Percentiles rank a stretch among this genome's conserved stretches.
Evolutionary conservation across 2,329 filamentous ascomycete species (phyloP).

Genomic region (Aspergillus fumigatus): DNA sequence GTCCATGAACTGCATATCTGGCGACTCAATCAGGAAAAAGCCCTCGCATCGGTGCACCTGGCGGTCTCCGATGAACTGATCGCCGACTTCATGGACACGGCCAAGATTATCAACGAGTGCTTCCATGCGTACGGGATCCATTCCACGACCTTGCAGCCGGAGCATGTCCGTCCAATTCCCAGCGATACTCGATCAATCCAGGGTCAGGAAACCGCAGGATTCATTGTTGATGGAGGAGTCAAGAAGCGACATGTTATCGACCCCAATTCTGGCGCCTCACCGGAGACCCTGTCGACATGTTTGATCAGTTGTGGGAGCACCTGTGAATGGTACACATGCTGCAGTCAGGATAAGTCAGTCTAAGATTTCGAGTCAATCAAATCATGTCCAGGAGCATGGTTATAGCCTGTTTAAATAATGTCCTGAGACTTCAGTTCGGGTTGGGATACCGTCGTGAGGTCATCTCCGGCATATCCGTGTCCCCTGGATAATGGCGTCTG

Average conservation of each 20-base stretch:
- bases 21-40: conserved; percentile 64
- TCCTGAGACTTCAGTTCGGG: no score
- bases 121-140: conserved; percentile 68
- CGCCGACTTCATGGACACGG: conserved; percentile 56
- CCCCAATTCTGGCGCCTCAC: not conserved
- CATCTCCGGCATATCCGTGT: no score
- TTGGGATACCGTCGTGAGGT: no score
- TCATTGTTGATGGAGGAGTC: not conserved
- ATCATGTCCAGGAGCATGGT: no score
- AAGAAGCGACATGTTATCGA: not conserved
- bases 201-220: no score
- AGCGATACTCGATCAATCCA: not conserved
- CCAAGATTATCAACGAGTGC: conserved; percentile 60
- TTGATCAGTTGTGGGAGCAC: not conserved
- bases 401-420: no score
- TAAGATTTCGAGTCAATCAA: not conserved
- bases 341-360: not conserved
- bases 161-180: conserved; percentile 26
- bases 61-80: conserved; percentile 56
- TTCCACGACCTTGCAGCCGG: conserved; percentile 65
- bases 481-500: no score
- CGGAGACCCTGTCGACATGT: not conserved
- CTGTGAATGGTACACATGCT: not conserved
- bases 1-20: conserved; percentile 70
- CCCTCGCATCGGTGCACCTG: conserved; percentile 64